Evolutionary conservation across 345 rosid genomes (phyloP).

Genomic region (Brassica napus): Da-Ae NC_063447.1:5122001-5122500

Average conservation of each 20-base stretch:
- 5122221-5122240: constrained; percentile 34
- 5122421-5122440: background rate
- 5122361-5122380: no score
- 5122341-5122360: background rate
- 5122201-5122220: constrained; percentile 27
- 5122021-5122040: background rate
- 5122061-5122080: background rate
- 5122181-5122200: constrained; percentile 43
- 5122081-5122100: background rate
- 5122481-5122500: constrained; percentile 15
- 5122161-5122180: constrained; percentile 33
- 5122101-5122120: background rate
- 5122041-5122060: background rate
- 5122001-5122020: background rate
- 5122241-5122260: background rate
- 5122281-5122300: constrained; percentile 37
- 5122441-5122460: background rate
- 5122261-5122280: constrained; percentile 28
- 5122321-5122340: background rate
- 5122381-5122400: background rate
- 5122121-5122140: constrained; percentile 1
- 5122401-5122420: background rate
- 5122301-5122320: constrained; percentile 7
- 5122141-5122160: constrained; percentile 32
- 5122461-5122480: background rate